Evolutionary conservation across 345 rosid species (phyloP), one percentile per base, ranked within the genome.

Genomic region (Schrenkiella parvula): DNA sequence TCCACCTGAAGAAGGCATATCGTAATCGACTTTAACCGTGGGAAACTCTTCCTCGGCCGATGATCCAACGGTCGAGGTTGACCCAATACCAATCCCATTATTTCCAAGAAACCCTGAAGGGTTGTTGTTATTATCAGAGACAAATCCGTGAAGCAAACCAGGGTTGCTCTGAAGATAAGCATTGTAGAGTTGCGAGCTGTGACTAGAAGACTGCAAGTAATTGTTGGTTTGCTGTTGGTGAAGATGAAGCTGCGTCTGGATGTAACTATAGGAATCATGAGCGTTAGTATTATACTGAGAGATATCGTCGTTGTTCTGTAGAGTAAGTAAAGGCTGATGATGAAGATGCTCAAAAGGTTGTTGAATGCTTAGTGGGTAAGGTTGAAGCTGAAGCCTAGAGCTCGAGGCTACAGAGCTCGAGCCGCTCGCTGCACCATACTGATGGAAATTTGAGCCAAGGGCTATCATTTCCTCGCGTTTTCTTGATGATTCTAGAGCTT

Each of bases 391-490:
- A 44, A 81, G 65, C 65, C 88, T 78, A 57, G 83, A 79, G 18
- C 78, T 70, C 4, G 80, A 70, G 13, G 70, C 57, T 22, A 32
- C 22, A 35, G 90, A 76, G 78, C 72, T 81, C 2, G 92, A 76
- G 71, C 84, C 74, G 29, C 87, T 93, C 0, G 42, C 4, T 25
- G 63, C 67, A 52, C 92, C 93, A 6, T 89, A 89, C 8, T 81
- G 92, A 25, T 75, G 69, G 41, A 85, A 84, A 58, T 62, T 71
- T 62, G 99, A 87, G 10, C 89, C 88, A 2, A 91, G 88, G 8
- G 93, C 93, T 3, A 91, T 82, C 88, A 92, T 86, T 80, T 95
- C 97, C 44, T 95, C 97, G 0, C 93, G 83, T 74, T 89, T 88
- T 69, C 91, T 76, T 2, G 96, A 87, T 0, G 92, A 81, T 79